phyloP scores from a whole-genome alignment of 2,329 filamentous ascomycete species.

The Ophiocordyceps robertsii region DNA sequence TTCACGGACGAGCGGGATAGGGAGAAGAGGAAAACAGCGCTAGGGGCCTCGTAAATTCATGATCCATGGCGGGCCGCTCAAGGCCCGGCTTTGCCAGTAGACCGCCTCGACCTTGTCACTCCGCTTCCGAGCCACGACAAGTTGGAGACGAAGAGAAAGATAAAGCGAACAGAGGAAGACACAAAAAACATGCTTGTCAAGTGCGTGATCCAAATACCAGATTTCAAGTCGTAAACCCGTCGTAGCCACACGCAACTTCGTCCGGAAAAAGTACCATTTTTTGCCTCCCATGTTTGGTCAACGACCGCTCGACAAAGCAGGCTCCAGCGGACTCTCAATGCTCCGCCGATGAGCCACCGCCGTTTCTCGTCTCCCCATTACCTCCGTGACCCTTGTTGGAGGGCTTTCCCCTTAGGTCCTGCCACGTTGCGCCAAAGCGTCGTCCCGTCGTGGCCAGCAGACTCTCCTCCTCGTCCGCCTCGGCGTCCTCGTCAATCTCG shows the following conservation, averaged over 20 bases:
- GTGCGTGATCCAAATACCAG: neutral
- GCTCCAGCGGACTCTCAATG: neutral
- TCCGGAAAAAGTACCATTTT: neutral
- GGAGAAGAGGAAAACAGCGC: constrained; percentile 19
- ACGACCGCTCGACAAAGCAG: neutral
- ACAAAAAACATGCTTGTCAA: too few species aligned
- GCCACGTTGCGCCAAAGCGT: constrained; percentile 76
- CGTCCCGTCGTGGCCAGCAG: constrained; percentile 72
- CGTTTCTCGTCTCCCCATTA: constrained; percentile 2
- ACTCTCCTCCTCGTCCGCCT: constrained; percentile 88
- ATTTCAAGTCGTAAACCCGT: neutral
- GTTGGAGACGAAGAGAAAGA: neutral
- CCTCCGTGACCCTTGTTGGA: constrained; percentile 7
- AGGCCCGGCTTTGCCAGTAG: too few species aligned
- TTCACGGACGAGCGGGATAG: constrained; percentile 28
- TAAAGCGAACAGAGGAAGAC: neutral
- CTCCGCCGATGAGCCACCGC: constrained; percentile 1
- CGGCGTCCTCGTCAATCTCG: constrained; percentile 76
- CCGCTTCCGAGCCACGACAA: too few species aligned
- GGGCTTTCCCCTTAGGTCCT: constrained; percentile 58
- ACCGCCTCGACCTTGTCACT: too few species aligned
- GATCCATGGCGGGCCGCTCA: neutral
- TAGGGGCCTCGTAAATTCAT: constrained; percentile 16
- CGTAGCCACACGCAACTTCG: neutral
- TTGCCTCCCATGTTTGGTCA: neutral